Conservation (phyloP, 805 yeast species). For the Kazachstania bromeliacearum region DNA sequence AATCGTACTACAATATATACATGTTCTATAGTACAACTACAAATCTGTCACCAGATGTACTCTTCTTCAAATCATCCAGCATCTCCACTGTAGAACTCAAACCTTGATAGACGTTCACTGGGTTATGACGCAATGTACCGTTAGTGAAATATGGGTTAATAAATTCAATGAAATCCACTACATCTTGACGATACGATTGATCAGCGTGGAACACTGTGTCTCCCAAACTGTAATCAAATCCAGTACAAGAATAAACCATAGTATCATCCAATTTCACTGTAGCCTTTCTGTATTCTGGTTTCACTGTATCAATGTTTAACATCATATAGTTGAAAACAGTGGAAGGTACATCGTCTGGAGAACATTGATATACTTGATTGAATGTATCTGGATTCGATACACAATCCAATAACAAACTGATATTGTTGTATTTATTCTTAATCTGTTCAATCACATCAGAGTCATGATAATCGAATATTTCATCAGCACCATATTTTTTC, state of each 20-base stretch:
- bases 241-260: slow-evolving; percentile 31
- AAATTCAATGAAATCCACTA: slow-evolving; percentile 19
- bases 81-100: slow-evolving; percentile 19
- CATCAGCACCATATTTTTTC: slow-evolving; percentile 39
- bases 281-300: slow-evolving; percentile 21
- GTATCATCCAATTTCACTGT: slow-evolving; percentile 27
- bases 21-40: slow-evolving; percentile 11
- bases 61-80: slow-evolving; percentile 13
- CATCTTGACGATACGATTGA: slow-evolving; percentile 15
- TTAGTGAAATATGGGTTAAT: slow-evolving; percentile 12
- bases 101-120: slow-evolving; percentile 25
- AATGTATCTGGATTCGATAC: slow-evolving; percentile 25
- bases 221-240: slow-evolving; percentile 26
- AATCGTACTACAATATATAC: too few relatives aligned
- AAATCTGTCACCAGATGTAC: slow-evolving; percentile 22
- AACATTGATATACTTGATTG: slow-evolving; percentile 25
- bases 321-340: slow-evolving; percentile 28
- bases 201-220: slow-evolving; percentile 12
- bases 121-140: slow-evolving; percentile 25
- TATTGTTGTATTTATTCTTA: slow-evolving; percentile 21
- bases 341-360: slow-evolving; percentile 27
- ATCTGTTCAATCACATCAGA: slow-evolving; percentile 35
- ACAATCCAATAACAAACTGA: slow-evolving; percentile 26
- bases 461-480: slow-evolving; percentile 39
- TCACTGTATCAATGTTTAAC: slow-evolving; percentile 12